These are phyloP conservation scores for Debaryomyces tyrocola DNA, from an alignment of 805 yeast species.

Conservation along the genomic window DNA sequence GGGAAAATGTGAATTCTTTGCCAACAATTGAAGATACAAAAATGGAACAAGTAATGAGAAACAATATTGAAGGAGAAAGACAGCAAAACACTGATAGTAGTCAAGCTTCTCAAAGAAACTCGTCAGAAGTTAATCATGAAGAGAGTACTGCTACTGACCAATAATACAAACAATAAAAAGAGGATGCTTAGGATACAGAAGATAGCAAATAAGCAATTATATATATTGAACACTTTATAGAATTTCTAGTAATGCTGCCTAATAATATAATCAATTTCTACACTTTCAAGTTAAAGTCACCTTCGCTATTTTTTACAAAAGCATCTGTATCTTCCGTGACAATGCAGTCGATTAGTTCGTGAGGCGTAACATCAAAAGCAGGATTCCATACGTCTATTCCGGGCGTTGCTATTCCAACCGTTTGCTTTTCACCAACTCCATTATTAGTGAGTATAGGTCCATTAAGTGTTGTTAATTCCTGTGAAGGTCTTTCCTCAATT, in stretches of 20 bases:
- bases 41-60: constrained; percentile 48
- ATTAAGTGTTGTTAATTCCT: constrained; percentile 72
- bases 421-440: constrained; percentile 38
- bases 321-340: constrained; percentile 77
- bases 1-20: constrained; percentile 58
- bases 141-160: background rate
- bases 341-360: constrained; percentile 77
- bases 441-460: constrained; percentile 47
- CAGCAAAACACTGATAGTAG: background rate
- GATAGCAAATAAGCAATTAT: constrained; percentile 1
- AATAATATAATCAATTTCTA: background rate
- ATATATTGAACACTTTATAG: background rate
- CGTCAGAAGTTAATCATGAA: background rate
- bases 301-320: constrained; percentile 46
- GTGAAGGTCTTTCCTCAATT: constrained; percentile 84
- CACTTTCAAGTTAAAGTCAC: constrained; percentile 46
- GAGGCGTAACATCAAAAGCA: constrained; percentile 91
- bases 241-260: background rate
- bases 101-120: background rate
- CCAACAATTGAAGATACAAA: constrained; percentile 49
- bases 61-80: constrained; percentile 30
- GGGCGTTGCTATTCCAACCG: constrained; percentile 81
- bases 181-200: background rate
- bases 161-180: background rate
- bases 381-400: constrained; percentile 93